Base-by-base conservation (phyloP, 192 early-diverging fungal species). In the Mycoemilia scoparia region DNA sequence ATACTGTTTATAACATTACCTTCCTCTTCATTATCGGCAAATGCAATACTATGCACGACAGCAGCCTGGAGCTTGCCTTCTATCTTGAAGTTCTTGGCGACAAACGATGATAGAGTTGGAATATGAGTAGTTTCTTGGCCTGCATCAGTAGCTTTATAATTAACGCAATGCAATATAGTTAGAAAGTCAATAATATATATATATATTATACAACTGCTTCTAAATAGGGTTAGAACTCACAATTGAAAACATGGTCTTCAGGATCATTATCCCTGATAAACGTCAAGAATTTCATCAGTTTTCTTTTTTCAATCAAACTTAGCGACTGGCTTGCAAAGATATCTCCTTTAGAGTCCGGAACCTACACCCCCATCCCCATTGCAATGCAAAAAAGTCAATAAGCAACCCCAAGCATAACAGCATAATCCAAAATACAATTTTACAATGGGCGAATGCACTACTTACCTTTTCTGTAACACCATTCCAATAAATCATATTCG, bases 331-430 rank as follows among this genome's bases (percentile, higher is more conserved):
- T 79, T 10, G 70, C 65, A 69, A 96, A 96, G 11, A 96, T 67
- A 49, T 92, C 91, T 45, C 87, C 87, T 49, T 89, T 92, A 29
- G 79, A 77, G 12, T 74, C 68, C 0, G 91, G 91, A 3, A 88
- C 81, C 55, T 74, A 49, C 29, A n/a, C n/a, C n/a, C n/a, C n/a
- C n/a, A n/a, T n/a, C n/a, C n/a, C n/a, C n/a, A n/a, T n/a, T n/a
- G n/a, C n/a, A n/a, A 15, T 11, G 29, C 2, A 1, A 7, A 18
- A 12, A 29, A n/a, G 5, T 12, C 21, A 4, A 23, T 14, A 4
- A 7, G 9, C 11, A 15, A 17, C 1, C 13, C 28, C 16, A 2
- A 13, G 5, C 19, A 4, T 10, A 35, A 11, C 3, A 17, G 44
- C 35, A 41, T 15, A 23, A 29, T 31, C 25, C 2, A 41, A 7